phyloP scores from a whole-genome alignment of 345 rosid genomes.

The Salix udensis region DNA sequence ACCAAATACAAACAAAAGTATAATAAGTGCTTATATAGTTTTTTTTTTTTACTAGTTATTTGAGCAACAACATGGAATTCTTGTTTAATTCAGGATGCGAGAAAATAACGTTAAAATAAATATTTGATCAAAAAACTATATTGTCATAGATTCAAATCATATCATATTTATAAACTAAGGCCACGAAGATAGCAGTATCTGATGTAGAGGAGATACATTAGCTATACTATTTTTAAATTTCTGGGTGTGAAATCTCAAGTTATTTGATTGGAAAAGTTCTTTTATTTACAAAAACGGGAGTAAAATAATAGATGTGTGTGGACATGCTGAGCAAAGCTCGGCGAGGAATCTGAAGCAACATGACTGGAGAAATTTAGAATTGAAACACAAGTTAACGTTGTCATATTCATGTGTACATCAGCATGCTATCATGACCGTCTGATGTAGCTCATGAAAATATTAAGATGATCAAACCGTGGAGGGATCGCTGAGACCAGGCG shows the following conservation, averaged over 20 bases:
- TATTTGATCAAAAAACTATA: no score
- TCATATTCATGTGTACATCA: neutral
- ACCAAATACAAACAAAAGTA: neutral
- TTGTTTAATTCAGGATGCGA: neutral
- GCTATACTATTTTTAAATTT: neutral
- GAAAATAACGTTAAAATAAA: no score
- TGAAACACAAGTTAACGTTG: neutral
- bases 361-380: neutral
- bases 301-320: neutral
- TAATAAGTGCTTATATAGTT: neutral
- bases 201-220: neutral
- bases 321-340: constrained; percentile 53
- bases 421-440: neutral
- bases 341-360: constrained; percentile 56
- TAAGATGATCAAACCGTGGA: constrained; percentile 8
- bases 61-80: neutral
- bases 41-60: no score
- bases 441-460: neutral
- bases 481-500: neutral
- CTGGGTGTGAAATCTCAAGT: neutral
- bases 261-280: neutral
- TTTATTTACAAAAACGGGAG: neutral
- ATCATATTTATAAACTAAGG: neutral
- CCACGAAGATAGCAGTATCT: neutral
- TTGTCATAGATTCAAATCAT: neutral